phyloP scores from a whole-genome alignment of 2,329 filamentous ascomycete species.

The Trichoderma lentiforme region DNA sequence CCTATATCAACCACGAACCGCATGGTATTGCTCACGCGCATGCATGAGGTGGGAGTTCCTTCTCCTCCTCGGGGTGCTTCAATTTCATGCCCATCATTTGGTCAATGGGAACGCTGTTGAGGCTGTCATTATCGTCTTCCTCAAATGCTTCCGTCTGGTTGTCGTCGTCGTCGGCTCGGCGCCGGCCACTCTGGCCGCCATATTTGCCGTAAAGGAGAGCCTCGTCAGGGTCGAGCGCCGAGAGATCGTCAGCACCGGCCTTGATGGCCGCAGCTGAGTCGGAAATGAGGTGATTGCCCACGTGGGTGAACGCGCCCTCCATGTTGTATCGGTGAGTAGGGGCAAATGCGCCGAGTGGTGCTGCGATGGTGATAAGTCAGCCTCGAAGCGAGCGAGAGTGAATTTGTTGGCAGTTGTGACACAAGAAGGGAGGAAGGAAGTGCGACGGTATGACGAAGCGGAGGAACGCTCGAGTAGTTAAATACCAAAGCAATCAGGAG shows the following conservation, averaged over 20 bases:
- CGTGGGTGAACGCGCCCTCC: conserved; percentile 85
- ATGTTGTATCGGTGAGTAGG: conserved; percentile 44
- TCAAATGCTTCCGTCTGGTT: conserved; percentile 81
- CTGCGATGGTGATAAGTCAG: conserved; percentile 7
- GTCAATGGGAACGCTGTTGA: conserved; percentile 78
- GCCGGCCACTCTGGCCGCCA: conserved; percentile 58
- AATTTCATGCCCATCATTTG: conserved; percentile 64
- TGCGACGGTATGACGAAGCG: not conserved
- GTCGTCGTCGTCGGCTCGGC: conserved; percentile 82
- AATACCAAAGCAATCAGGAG: not conserved
- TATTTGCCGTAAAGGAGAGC: conserved; percentile 72
- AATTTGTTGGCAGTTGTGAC: not conserved
- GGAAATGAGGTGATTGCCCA: conserved; percentile 81
- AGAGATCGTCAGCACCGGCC: conserved; percentile 73
- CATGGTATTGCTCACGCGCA: conserved; percentile 72
- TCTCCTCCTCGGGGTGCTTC: conserved; percentile 67
- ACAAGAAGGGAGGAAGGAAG: not conserved
- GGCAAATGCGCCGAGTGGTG: conserved; percentile 9
- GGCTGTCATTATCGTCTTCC: conserved; percentile 72
- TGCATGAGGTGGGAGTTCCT: conserved; percentile 88
- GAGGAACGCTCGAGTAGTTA: not conserved
- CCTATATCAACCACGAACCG: conserved; percentile 5
- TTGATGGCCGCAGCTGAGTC: conserved; percentile 85
- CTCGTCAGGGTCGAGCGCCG: conserved; percentile 72
- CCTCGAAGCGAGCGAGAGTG: not conserved